Evolutionary conservation across 139 green algal species (phyloP), one percentile per base, ranked within the genome.

Genomic region (Auxenochlorella pyrenoidosa): DNA sequence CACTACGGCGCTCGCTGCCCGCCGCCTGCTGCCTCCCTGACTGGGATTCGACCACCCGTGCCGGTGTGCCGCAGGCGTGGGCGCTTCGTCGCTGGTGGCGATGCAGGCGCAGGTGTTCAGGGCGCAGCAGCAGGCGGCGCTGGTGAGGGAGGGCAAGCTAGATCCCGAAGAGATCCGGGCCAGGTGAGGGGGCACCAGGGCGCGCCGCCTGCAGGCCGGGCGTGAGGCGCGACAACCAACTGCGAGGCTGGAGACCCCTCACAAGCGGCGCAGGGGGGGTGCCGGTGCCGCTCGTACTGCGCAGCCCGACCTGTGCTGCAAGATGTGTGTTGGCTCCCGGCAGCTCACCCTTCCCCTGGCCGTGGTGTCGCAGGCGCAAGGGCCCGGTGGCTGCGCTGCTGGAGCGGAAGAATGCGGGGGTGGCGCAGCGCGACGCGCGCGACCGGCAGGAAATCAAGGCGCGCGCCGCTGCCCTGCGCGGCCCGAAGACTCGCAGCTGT

Each of bases 41-140:
- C 65, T 36, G 8, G 2, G 8, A 34, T 38, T 72, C 5, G 36
- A 40, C 38, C 72, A 54, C 26, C 51, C n/a, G 32, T 24, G 44
- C 22, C 8, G 60, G 24, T 19, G 38, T 30, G n/a, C 24, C 68
- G 51, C 92, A 94, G 94, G 95, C 21, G 95, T 97, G 5, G 90
- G 90, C 66, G 87, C 60, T 4, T 86, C 66, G 38, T 94, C 92
- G 63, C 87, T 98, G 30, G 80, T 98, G 34, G 93, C 95, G 40
- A 88, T 98, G 41, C 92, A 97, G 58, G 94, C 96, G 2, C 92
- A 97, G 86, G 89, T 98, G 34, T 95, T 93, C 83, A 87, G 86
- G 21, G 87, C 87, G 16, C 95, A 97, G 88, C 90, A 97, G 80
- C 79, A 94, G 58, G 89, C 88, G 8, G 78, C 84, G 41, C 38